Conservation (phyloP, 768 basidiomycete genomes). For the Russula brevipes region DNA sequence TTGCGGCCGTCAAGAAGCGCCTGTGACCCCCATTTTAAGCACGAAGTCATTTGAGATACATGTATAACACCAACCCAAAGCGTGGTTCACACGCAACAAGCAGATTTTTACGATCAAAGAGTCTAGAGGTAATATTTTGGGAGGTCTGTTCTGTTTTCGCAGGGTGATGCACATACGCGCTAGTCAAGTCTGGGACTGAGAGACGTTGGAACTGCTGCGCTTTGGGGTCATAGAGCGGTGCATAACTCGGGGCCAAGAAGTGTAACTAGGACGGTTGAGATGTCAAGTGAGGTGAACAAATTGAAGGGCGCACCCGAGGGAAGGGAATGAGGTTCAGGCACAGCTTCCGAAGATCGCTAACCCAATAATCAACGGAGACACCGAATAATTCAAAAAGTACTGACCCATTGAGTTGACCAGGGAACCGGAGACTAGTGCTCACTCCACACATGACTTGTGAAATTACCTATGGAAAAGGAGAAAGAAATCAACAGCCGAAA, state of each 20-base stretch:
- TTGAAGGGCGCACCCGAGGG: slow-evolving; percentile 60
- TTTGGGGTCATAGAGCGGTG: slow-evolving; percentile 74
- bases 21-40: slow-evolving; percentile 34
- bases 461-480: slow-evolving; percentile 46
- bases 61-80: slow-evolving; percentile 49
- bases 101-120: slow-evolving; percentile 76
- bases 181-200: slow-evolving; percentile 65
- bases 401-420: slow-evolving; percentile 88
- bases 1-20: slow-evolving; percentile 81
- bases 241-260: slow-evolving; percentile 94
- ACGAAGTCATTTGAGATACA: background rate
- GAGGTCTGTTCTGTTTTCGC: background rate
- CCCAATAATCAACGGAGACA: background rate
- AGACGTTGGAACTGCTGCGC: slow-evolving; percentile 54
- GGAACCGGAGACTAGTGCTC: slow-evolving; percentile 86
- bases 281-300: background rate
- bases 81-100: slow-evolving; percentile 81
- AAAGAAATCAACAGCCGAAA: background rate
- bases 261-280: slow-evolving; percentile 57
- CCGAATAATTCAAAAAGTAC: slow-evolving; percentile 24
- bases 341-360: slow-evolving; percentile 80
- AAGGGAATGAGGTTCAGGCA: slow-evolving; percentile 95
- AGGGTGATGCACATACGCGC: slow-evolving; percentile 46
- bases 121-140: slow-evolving; percentile 35
- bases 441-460: slow-evolving; percentile 93